Conservation (phyloP, 2,329 filamentous ascomycete species). For the Fusarium nanum region DNA sequence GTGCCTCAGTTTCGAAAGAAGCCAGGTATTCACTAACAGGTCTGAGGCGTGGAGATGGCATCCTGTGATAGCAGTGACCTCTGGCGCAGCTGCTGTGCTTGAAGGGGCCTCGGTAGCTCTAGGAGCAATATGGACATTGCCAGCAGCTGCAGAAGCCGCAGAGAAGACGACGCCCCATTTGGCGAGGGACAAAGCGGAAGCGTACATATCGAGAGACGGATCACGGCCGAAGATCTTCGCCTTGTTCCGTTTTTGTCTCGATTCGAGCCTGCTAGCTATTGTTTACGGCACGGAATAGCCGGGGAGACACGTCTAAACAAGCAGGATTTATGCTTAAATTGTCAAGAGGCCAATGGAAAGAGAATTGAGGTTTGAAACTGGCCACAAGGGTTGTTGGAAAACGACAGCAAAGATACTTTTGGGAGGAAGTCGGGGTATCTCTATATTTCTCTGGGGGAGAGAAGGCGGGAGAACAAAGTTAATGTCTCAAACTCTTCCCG, state of each 20-base stretch:
- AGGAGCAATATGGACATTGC: constrained; percentile 40
- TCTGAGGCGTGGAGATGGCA: constrained; percentile 57
- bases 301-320: neutral
- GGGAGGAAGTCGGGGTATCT: neutral
- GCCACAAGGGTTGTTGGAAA: constrained; percentile 21
- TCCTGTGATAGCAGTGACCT: constrained; percentile 54
- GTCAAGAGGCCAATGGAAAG: neutral
- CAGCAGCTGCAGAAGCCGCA: constrained; percentile 22
- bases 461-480: constrained; percentile 13
- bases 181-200: constrained; percentile 32
- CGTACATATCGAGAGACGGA: constrained; percentile 25
- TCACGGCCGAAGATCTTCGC: constrained; percentile 1
- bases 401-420: neutral
- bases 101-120: constrained; percentile 50
- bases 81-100: constrained; percentile 34
- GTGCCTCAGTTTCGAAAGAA: neutral
- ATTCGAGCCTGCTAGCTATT: neutral
- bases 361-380: constrained; percentile 1
- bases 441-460: neutral
- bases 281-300: constrained; percentile 13
- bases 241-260: neutral
- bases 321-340: constrained; percentile 29
- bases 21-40: constrained; percentile 50
- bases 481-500: constrained; percentile 36
- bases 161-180: constrained; percentile 33